Evolutionary conservation across 1,139 yeast species (phyloP).

Genomic region (Pichia sp.): DNA sequence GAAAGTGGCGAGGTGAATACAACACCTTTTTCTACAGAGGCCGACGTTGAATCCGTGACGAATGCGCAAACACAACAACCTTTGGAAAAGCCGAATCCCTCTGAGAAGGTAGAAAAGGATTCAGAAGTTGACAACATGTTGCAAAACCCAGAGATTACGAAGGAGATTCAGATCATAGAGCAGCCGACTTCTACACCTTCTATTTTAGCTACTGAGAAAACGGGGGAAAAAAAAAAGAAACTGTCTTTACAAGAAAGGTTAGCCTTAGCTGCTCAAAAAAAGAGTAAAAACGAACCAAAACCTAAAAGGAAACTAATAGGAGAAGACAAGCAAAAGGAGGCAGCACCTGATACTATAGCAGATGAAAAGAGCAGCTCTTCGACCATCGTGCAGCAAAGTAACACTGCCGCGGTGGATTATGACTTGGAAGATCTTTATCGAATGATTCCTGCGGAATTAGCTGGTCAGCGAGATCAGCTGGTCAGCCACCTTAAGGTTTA

Average conservation of each 20-base stretch:
- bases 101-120: too few relatives aligned
- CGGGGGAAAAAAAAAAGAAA: constrained; percentile 36
- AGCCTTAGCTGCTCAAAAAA: constrained; percentile 59
- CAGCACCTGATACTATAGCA: too few relatives aligned
- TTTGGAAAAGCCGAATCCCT: too few relatives aligned
- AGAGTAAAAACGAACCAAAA: constrained; percentile 10
- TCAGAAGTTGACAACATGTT: too few relatives aligned
- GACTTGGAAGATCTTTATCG: neutral
- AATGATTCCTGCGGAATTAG: neutral
- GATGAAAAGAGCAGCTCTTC: neutral
- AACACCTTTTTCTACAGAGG: too few relatives aligned
- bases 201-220: too few relatives aligned
- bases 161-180: too few relatives aligned
- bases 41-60: too few relatives aligned
- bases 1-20: too few relatives aligned
- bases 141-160: too few relatives aligned
- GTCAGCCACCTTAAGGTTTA: constrained; percentile 9
- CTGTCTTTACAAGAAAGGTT: constrained; percentile 74
- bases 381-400: neutral
- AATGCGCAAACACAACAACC: too few relatives aligned
- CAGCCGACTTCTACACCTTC: too few relatives aligned
- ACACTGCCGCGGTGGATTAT: neutral
- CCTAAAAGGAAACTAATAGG: neutral
- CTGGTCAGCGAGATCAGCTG: constrained; percentile 13
- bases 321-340: constrained; percentile 2